Evolutionary conservation across 768 basidiomycete genomes (phyloP).

Genomic region (Hygrophorus russula): DNA sequence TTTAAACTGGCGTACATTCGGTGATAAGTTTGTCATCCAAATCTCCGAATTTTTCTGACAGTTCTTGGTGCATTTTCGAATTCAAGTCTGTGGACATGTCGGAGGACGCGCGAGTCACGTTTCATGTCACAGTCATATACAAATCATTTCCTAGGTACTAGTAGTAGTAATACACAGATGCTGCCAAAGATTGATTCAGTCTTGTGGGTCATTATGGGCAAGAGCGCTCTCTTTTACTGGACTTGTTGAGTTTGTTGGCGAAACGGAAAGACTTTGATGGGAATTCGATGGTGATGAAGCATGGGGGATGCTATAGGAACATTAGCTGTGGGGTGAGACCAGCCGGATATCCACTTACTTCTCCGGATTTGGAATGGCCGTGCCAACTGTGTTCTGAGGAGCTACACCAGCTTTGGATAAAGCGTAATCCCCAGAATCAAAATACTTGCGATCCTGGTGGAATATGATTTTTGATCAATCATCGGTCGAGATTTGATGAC

Average conservation of each 20-base stretch:
- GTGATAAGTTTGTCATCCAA: conserved; percentile 30
- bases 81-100: no score
- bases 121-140: no score
- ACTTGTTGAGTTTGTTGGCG: conserved; percentile 61
- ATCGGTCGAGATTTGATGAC: background rate
- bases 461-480: conserved; percentile 2
- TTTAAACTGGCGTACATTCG: conserved; percentile 34
- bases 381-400: conserved; percentile 85
- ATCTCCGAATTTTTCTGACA: conserved; percentile 16
- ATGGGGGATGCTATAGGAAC: conserved; percentile 69
- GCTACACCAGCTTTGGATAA: conserved; percentile 89
- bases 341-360: conserved; percentile 46
- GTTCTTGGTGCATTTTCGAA: conserved; percentile 10
- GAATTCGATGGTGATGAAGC: conserved; percentile 62
- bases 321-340: conserved; percentile 8
- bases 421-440: conserved; percentile 98
- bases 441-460: conserved; percentile 91
- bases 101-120: no score
- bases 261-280: conserved; percentile 53
- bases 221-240: conserved; percentile 53
- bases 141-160: no score
- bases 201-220: conserved; percentile 18
- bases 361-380: conserved; percentile 96
- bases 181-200: no score
- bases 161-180: no score